Base-by-base conservation (phyloP, 257 asterid genomes). In the Solanum sitiens region DNA sequence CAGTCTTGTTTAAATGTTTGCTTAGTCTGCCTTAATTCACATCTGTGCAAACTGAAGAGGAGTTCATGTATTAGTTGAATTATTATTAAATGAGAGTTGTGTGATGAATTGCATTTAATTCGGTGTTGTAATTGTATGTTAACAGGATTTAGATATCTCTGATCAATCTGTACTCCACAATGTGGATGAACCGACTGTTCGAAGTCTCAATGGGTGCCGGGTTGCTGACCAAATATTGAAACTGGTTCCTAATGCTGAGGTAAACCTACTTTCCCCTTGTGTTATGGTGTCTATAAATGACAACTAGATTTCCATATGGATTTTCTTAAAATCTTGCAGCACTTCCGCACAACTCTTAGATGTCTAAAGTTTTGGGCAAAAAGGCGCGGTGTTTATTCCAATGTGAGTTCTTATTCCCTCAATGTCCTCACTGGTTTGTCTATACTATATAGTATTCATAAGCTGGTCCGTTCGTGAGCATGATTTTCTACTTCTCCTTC, bases 191-290 rank as follows among this genome's bases (percentile, higher is more conserved):
- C 95, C 95, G 80, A 97, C 99, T 45, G 99, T 91, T 6, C 94
- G 99, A 85, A 95, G 99, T 89, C 99, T 97, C 84, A 96, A 96
- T 90, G 99, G 99, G 35, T 96, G 98, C 84, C 93, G 99, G 56
- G 99, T 97, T 37, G 98, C 99, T 11, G 99, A 96, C 93, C 98
- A 95, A 92, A 95, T 97, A 88, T 94, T 97, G 79, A 96, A 95
- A 91, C 97, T 96, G 85, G 98, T 97, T 86, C 99, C 99, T 56
- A 92, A 95, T 83, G 89, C 94, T 83, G 94, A 96, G 98, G 99
- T 95, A 87, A 86, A 35, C 71, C 27, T 68, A 71, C 18, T 37
- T 30, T 47, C 20, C 73, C 65, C 84, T 44, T 16, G 40, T 44
- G 65, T 44, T 42, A 4, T 44, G 65, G 50, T 67, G 63, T 87